Base-by-base conservation (phyloP, 73 alveolate genomes). In the Paramecium sexaurelia region DNA sequence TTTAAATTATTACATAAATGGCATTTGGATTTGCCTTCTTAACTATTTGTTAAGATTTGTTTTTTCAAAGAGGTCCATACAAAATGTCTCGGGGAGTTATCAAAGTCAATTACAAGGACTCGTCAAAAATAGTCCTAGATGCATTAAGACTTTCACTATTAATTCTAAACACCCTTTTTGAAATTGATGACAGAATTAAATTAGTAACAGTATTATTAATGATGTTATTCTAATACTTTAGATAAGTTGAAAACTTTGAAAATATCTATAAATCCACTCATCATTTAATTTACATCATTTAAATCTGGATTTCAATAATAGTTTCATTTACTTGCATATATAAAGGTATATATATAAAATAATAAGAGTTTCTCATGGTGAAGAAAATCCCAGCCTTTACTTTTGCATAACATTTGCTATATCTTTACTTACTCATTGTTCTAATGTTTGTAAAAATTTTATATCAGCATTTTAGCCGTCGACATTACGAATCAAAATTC, bases 261-360 rank as follows among this genome's bases (percentile, higher is more conserved):
- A 61, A 61, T 61, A 61, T 61, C 83, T 61, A 61, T 13, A 61
- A 61, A 11, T 61, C 83, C 39, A 61, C 83, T 61, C 83, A 61
- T 29, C 43, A 61, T 32, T 61, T 61, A 3, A 61, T 61, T 29
- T 61, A 26, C 26, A 8, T 61, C 1, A 11, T 61, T 6, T 61
- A 61, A 61, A 20, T 61, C 1, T 61, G 83, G 83, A 29, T 61
- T 7, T 29, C 83, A 26, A 26, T 61, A 3, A 29, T 61, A 29
- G 5, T 26, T 32, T 61, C 83, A 0, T 61, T 61, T 61, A 45
- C 83, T 61, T 61, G 83, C 39, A 61, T 61, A 11, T 61, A 61
- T 61, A 4, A 29, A 61, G 83, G 83, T 61, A 61, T 61, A 26
- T 29, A 5, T 1, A 29, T 61, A 29, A 61, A 61, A 61, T n/a